phyloP scores from a whole-genome alignment of 129 eudicot genomes.

The Calendula officinalis region DNA sequence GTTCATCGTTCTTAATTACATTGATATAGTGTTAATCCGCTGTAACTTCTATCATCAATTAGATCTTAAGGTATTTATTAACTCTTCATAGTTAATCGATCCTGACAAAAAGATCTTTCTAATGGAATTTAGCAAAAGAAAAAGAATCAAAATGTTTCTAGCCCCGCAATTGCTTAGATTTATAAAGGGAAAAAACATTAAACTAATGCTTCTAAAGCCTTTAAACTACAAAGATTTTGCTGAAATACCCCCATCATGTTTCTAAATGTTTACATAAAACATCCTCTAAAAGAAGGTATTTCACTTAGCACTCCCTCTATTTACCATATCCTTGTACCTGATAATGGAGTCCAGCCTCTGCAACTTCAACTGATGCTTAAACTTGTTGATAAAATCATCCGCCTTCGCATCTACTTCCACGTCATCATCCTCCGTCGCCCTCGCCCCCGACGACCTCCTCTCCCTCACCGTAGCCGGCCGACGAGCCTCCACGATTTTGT shows the following conservation, averaged over 20 bases:
- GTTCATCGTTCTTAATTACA: too few species aligned
- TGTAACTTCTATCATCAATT: too few species aligned
- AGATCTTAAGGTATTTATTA: too few species aligned
- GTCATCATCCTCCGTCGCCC: constrained; percentile 44
- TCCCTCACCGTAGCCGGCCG: constrained; percentile 81
- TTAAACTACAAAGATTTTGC: background rate
- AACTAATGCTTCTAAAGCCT: too few species aligned
- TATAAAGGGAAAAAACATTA: too few species aligned
- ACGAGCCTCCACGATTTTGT: constrained; percentile 55
- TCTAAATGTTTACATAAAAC: constrained; percentile 18
- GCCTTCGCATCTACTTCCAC: constrained; percentile 84
- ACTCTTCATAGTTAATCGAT: too few species aligned
- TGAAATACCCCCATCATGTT: constrained; percentile 22
- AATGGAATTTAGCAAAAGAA: too few species aligned
- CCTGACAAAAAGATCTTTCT: too few species aligned
- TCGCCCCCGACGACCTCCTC: constrained; percentile 33
- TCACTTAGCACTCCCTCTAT: constrained; percentile 50
- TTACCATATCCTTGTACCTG: constrained; percentile 79
- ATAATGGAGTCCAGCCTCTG: constrained; percentile 83
- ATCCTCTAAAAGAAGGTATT: constrained; percentile 15
- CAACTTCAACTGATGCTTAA: constrained; percentile 78
- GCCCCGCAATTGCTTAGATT: too few species aligned
- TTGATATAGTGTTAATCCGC: too few species aligned
- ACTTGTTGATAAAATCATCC: constrained; percentile 85
- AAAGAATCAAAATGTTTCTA: too few species aligned